Conservation (phyloP, 2,329 filamentous ascomycete genomes). For the Ophiosphaerella narmari region DNA sequence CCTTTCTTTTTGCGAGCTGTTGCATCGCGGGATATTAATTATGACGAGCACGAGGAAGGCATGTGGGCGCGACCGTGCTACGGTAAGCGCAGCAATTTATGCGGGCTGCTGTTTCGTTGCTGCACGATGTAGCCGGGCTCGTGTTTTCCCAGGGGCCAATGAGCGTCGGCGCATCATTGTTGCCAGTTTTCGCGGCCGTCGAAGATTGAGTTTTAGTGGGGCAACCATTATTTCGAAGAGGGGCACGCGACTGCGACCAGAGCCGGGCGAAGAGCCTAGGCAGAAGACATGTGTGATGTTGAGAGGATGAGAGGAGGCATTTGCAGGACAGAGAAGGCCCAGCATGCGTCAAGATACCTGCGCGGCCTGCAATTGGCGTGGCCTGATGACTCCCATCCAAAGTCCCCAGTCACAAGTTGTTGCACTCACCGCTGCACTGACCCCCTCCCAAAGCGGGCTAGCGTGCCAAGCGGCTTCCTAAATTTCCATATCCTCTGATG, state of each 20-base stretch:
- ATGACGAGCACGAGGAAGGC: constrained; percentile 20
- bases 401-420: constrained; percentile 12
- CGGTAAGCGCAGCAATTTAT: constrained; percentile 27
- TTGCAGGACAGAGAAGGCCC: no score
- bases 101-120: constrained; percentile 24
- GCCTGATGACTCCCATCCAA: constrained; percentile 13
- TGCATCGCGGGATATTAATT: constrained; percentile 16
- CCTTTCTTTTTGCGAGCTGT: not conserved
- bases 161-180: constrained; percentile 34
- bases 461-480: constrained; percentile 27
- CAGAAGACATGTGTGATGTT: not conserved
- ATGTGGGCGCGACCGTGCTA: constrained; percentile 11
- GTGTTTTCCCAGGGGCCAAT: constrained; percentile 37
- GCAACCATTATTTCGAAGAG: constrained; percentile 27
- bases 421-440: constrained; percentile 17
- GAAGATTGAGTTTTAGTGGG: constrained; percentile 39
- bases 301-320: not conserved
- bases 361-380: constrained; percentile 6
- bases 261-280: not conserved
- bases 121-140: constrained; percentile 28
- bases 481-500: constrained; percentile 32
- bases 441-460: constrained; percentile 20
- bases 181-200: constrained; percentile 29
- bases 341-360: no score
- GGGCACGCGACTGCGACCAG: constrained; percentile 29